A percentile compares a stretch with the other conserved stretches of the same genome.
These are phyloP conservation scores for Tricholoma furcatifolium DNA, from an alignment of 768 basidiomycete species.

Conservation along the genomic window DNA sequence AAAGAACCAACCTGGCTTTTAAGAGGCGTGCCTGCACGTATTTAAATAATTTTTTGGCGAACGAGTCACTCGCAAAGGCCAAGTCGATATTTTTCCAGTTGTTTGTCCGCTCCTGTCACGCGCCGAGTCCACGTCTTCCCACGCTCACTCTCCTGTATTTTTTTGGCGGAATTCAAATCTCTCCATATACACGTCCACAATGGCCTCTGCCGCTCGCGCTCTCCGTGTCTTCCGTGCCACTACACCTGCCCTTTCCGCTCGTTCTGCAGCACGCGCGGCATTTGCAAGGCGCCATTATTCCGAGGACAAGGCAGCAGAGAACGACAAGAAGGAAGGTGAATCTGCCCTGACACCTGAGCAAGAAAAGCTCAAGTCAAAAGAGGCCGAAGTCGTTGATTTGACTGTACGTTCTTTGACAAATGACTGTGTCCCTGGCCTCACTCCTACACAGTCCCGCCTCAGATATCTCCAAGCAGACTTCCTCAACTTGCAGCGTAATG, in stretches of 20 bases:
- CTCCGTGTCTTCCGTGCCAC: constrained; percentile 57
- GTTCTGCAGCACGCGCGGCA: constrained; percentile 28
- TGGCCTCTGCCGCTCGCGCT: constrained; percentile 46
- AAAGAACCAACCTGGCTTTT: not conserved
- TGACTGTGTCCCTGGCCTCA: constrained; percentile 1
- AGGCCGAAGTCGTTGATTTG: constrained; percentile 78
- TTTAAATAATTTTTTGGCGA: constrained; percentile 1
- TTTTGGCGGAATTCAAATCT: constrained; percentile 16
- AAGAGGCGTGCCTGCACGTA: constrained; percentile 15
- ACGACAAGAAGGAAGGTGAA: constrained; percentile 24
- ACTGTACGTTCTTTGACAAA: constrained; percentile 51
- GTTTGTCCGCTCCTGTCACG: constrained; percentile 3
- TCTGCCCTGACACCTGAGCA: constrained; percentile 18
- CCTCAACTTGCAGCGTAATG: constrained; percentile 90
- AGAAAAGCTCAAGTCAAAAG: constrained; percentile 76
- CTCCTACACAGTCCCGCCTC: constrained; percentile 65
- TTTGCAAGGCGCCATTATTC: constrained; percentile 54
- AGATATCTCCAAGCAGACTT: constrained; percentile 95
- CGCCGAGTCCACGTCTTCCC: constrained; percentile 11
- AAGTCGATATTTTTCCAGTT: constrained; percentile 5
- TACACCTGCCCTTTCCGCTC: constrained; percentile 54
- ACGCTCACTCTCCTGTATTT: constrained; percentile 9
- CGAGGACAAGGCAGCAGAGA: constrained; percentile 41
- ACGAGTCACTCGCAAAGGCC: constrained; percentile 1
- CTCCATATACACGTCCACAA: constrained; percentile 12